Percentiles rank a stretch among this genome's conserved stretches.
Evolutionary conservation across 1,284 basidiomycete species (phyloP).

Genomic region (Rhodotorula sp.): DNA sequence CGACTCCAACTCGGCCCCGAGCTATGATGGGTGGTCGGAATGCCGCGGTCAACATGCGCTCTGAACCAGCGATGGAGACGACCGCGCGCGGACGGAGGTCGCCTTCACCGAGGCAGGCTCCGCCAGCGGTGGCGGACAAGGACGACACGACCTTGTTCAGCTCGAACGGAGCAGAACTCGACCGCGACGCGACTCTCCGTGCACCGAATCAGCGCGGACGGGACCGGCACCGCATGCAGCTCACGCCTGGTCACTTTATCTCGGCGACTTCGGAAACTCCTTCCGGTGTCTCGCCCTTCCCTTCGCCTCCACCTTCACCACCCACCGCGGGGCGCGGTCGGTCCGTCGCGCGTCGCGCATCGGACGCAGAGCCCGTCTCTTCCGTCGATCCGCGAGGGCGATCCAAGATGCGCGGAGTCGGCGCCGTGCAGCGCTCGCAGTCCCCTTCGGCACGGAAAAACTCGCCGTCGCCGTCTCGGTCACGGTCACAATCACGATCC

Average conservation of each 20-base stretch:
- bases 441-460: conserved; percentile 16
- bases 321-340: conserved; percentile 34
- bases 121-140: neutral
- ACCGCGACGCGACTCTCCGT: conserved; percentile 31
- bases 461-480: neutral
- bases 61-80: conserved; percentile 9
- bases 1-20: conserved; percentile 12
- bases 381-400: conserved; percentile 22
- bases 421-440: conserved; percentile 21
- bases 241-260: conserved; percentile 36
- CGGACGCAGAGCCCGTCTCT: neutral
- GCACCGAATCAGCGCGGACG: neutral
- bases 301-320: conserved; percentile 23
- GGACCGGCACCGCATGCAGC: neutral
- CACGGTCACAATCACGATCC: neutral
- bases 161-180: conserved; percentile 4
- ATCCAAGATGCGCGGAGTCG: conserved; percentile 21
- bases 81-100: conserved; percentile 2
- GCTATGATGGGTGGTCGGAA: conserved; percentile 29
- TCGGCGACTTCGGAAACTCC: conserved; percentile 28
- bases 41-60: neutral
- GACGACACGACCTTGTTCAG: neutral
- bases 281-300: conserved; percentile 23
- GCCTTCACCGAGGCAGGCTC: neutral
- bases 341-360: conserved; percentile 12